Evolutionary conservation across 2,329 filamentous ascomycete species (phyloP), one percentile per base, ranked within the genome.

Genomic region (Ascochyta pisi): DNA sequence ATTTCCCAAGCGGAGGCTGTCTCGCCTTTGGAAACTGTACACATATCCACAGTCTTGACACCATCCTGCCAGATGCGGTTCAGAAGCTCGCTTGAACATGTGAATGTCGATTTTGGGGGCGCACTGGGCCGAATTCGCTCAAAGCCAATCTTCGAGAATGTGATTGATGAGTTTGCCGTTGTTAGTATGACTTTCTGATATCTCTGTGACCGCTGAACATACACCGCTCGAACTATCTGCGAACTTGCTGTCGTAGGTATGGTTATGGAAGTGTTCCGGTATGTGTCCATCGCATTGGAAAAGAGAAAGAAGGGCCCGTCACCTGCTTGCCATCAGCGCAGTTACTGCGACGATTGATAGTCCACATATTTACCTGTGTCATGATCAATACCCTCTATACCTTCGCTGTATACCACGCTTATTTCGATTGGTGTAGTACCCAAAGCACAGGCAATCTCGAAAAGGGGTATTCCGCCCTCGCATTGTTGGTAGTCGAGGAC

Each of bases 281-380:
- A 54, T 22, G 50, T 54, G 33, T 58, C 56, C 56, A 58, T 58
- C 4, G 56, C 56, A 23, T 58, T 58, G 19, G 56, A 58, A 33
- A 58, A 54, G 12, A 58, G 38, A 37, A 58, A 58, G 38, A 58
- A 58, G 10, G 56, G 56, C 2, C 56, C 56, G 23, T 58, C 56
- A 12, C 56, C 56, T 55, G 13, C 13, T 33, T 1, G n/a, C n/a
- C 6, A 27, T 52, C 12, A 52, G 35, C 13, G 24, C 13, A n/a
- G 31, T n/a, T 13, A 1, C 19, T 3, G 2, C 6, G 1, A 23
- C 7, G 24, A 6, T 6, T 15, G 22, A 35, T 19, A 19, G 15
- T 24, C 12, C 24, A 3, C 6, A 7, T n/a, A 9, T 26, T n/a
- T 39, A 55, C 52, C 52, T 22, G 46, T 44, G n/a, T 49, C 33